Base-by-base conservation (phyloP, 148 eudicot genomes). In the Silene uniflora region DNA sequence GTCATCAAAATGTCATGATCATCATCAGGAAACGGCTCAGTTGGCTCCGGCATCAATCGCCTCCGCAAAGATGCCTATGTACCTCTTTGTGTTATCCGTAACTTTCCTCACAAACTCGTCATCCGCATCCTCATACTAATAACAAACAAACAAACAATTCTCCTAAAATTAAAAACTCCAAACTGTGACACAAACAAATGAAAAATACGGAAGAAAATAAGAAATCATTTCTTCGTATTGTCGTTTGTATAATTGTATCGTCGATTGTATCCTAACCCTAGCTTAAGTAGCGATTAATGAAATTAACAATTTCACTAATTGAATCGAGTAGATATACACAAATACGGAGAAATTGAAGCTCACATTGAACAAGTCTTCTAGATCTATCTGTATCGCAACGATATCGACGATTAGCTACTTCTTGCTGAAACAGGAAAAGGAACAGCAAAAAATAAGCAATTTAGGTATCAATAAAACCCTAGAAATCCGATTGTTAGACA, bases 11-110 rank as follows among this genome's bases (percentile, higher is more conserved):
- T 86, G 80, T 96, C 99, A 73, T 89, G 89, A 73, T 96, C 99
- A 82, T 96, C 99, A 68, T 92, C 99, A 16, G 87, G 88, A 75
- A 92, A 86, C 14, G 88, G 91, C 88, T 96, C 99, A 0, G 97
- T 92, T 0, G 99, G 87, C 75, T 96, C 98, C 7, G 99, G 99
- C 85, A 92, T 92, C 99, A 18, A 96, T 88, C 0, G 99, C 99
- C 70, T 88, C 89, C 0, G 97, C 91, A 69, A 96, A 96, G 68
- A 92, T 76, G 6, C 86, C 90, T 65, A 96, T 83, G 71, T 96
- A 96, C 56, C 99, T 83, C 71, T 91, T 80, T 0, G 99, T 92
- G 61, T 96, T 96, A 71, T 88, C 97, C 10, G 89, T 83, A 47
- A 91, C 89, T 67, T 91, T 84, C 71, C 89, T 81, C 69, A 85